Conservation (phyloP, 768 basidiomycete genomes). For the Leccinum aurantiacum region DNA sequence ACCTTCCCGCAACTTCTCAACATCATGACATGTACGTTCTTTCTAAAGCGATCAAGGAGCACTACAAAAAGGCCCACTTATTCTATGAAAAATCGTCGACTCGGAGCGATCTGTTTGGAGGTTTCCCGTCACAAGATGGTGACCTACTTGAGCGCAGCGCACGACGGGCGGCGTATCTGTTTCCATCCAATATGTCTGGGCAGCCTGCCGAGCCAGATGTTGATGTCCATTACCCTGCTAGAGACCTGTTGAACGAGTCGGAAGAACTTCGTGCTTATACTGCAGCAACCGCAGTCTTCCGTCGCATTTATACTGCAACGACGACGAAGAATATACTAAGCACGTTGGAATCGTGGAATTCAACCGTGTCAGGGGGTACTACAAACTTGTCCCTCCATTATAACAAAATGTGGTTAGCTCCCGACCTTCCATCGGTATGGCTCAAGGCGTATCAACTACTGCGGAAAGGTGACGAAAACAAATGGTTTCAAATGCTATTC, state of each 20-base stretch:
- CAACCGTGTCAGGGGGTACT: neutral
- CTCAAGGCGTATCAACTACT: constrained; percentile 28
- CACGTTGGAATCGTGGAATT: constrained; percentile 4
- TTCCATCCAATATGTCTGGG: constrained; percentile 7
- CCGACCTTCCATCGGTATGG: constrained; percentile 19
- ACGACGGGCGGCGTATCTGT: constrained; percentile 9
- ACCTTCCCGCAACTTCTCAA: too few species aligned
- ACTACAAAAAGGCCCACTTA: constrained; percentile 13
- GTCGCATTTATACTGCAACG: neutral
- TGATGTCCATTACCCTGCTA: constrained; percentile 12
- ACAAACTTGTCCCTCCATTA: constrained; percentile 19
- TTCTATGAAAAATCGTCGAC: constrained; percentile 8
- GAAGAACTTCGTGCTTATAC: constrained; percentile 9
- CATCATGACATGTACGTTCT: too few species aligned
- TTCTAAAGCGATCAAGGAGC: constrained; percentile 29
- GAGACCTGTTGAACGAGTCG: constrained; percentile 1
- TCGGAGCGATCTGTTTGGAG: neutral
- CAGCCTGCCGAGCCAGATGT: neutral
- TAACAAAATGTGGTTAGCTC: constrained; percentile 25
- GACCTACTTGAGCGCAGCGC: constrained; percentile 18
- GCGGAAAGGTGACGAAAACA: constrained; percentile 4
- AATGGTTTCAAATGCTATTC: constrained; percentile 1
- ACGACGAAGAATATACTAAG: neutral
- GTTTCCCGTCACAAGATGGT: neutral
- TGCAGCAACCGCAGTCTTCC: constrained; percentile 2